Evolutionary conservation across 208 protist genomes (phyloP).

Genomic region (Vickermania spadyakhi): DNA sequence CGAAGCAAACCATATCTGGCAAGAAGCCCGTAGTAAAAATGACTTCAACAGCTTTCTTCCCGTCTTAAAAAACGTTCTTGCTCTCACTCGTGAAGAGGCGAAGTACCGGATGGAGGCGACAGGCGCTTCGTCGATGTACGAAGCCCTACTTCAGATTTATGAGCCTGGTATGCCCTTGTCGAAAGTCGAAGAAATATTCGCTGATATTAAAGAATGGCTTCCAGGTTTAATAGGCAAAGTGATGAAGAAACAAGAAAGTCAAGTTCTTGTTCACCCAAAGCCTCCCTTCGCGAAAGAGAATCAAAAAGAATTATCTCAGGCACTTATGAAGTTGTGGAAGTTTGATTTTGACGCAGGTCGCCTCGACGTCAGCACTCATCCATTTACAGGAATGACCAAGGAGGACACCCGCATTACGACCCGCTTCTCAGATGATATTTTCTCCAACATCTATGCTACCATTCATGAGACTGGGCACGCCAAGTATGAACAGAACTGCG

Average conservation of each 20-base stretch:
- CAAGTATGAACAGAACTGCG: constrained; percentile 84
- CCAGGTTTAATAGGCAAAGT: constrained; percentile 60
- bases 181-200: constrained; percentile 58
- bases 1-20: constrained; percentile 46
- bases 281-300: constrained; percentile 35
- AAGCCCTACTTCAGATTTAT: constrained; percentile 74
- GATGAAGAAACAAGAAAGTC: constrained; percentile 39
- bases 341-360: constrained; percentile 79
- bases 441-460: constrained; percentile 43
- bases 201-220: constrained; percentile 73
- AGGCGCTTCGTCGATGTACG: constrained; percentile 35
- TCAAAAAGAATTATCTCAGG: constrained; percentile 45
- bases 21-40: constrained; percentile 51
- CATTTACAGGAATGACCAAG: constrained; percentile 75
- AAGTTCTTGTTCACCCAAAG: background rate
- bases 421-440: constrained; percentile 45
- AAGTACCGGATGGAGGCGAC: constrained; percentile 31
- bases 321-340: constrained; percentile 49
- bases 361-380: constrained; percentile 78
- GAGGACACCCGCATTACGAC: constrained; percentile 85
- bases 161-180: constrained; percentile 69
- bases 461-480: constrained; percentile 88
- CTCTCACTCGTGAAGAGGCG: constrained; percentile 53
- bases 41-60: constrained; percentile 61
- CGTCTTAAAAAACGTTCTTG: constrained; percentile 64